These are phyloP conservation scores for Onygenales sp. DNA, from an alignment of 2,329 filamentous ascomycete genomes.

Conservation along the genomic window DNA sequence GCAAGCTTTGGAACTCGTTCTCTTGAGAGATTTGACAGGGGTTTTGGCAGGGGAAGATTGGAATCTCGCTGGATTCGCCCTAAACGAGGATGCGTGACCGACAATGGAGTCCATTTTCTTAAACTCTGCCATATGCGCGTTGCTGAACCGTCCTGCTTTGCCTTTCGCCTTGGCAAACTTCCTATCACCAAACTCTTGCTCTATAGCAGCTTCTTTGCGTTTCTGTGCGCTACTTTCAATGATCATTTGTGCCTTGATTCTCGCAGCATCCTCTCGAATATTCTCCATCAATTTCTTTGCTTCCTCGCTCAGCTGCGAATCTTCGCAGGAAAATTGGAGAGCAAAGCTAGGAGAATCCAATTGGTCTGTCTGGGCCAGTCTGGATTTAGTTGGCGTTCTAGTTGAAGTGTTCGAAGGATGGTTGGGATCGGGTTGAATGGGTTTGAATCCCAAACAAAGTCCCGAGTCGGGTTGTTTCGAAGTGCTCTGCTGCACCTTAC, in stretches of 20 bases:
- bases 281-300: constrained; percentile 54
- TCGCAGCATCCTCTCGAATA: constrained; percentile 61
- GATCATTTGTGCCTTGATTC: constrained; percentile 59
- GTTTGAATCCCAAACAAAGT: constrained; percentile 70
- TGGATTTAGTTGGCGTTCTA: constrained; percentile 35
- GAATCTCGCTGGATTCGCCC: constrained; percentile 38
- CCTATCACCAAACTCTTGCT: constrained; percentile 42
- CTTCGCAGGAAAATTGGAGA: constrained; percentile 36
- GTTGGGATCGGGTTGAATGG: constrained; percentile 47
- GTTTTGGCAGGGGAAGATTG: constrained; percentile 16
- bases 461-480: constrained; percentile 70
- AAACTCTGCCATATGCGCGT: constrained; percentile 78
- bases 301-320: constrained; percentile 37
- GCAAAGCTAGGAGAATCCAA: constrained; percentile 37
- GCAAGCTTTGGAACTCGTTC: constrained; percentile 52
- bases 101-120: constrained; percentile 97
- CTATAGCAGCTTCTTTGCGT: constrained; percentile 36
- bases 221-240: constrained; percentile 50
- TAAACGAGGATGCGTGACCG: constrained; percentile 68
- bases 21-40: constrained; percentile 38
- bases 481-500: constrained; percentile 65
- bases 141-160: constrained; percentile 69
- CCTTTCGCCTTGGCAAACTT: constrained; percentile 74
- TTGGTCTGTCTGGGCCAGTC: constrained; percentile 23
- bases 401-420: constrained; percentile 12